Conservation (phyloP, 2,329 filamentous ascomycete species). For the Rhinocladiella similis region DNA sequence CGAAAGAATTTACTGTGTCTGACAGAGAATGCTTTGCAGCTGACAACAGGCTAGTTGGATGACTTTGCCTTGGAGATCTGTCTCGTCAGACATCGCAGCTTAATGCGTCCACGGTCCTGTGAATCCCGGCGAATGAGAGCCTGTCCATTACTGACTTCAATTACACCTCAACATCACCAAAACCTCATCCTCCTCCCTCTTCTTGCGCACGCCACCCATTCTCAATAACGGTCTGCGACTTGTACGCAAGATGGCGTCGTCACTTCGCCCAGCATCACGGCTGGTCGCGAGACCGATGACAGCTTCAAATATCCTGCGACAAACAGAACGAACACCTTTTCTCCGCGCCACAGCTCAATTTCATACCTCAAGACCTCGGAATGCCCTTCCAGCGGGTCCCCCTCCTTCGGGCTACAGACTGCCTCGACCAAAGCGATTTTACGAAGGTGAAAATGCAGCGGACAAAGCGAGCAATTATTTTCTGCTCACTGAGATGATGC, state of each 20-base stretch:
- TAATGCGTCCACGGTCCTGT: slow-evolving; percentile 34
- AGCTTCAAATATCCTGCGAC: slow-evolving; percentile 31
- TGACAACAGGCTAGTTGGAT: too few relatives aligned
- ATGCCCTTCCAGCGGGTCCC: slow-evolving; percentile 70
- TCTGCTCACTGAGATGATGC: slow-evolving; percentile 89
- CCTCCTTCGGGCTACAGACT: slow-evolving; percentile 81
- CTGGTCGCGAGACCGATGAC: slow-evolving; percentile 44
- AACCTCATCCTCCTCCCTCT: slow-evolving; percentile 21
- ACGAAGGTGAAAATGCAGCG: slow-evolving; percentile 75
- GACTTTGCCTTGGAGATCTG: too few relatives aligned
- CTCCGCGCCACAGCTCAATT: slow-evolving; percentile 57
- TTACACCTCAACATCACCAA: slow-evolving; percentile 36
- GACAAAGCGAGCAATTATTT: slow-evolving; percentile 93
- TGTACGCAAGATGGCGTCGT: slow-evolving; percentile 44
- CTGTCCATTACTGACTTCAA: too few relatives aligned
- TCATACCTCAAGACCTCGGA: slow-evolving; percentile 62
- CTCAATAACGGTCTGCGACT: slow-evolving; percentile 23
- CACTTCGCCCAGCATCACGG: slow-evolving; percentile 43
- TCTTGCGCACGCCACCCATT: slow-evolving; percentile 24
- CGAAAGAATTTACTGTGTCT: background rate
- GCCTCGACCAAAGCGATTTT: slow-evolving; percentile 72
- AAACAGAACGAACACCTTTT: slow-evolving; percentile 33
- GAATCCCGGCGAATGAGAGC: slow-evolving; percentile 1
- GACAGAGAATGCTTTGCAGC: background rate
- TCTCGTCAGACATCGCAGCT: slow-evolving; percentile 2